Evolutionary conservation across 2,329 filamentous ascomycete species (phyloP).

Genomic region (Neopestalotiopsis clavispora): DNA sequence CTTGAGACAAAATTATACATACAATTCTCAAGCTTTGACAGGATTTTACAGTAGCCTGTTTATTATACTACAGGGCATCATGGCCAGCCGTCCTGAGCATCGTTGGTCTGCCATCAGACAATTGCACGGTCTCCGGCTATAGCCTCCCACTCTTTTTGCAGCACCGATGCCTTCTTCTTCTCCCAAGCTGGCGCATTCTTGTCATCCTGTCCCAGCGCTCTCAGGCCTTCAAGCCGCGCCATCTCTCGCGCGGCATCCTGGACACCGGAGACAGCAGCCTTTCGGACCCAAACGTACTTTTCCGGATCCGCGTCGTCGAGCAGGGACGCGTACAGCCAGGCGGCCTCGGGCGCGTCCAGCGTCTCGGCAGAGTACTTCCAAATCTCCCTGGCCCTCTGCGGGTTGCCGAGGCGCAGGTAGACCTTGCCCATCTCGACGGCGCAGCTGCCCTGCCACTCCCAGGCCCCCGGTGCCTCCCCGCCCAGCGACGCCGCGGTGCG

Average conservation of each 20-base stretch:
- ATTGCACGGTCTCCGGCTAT: slow-evolving; percentile 24
- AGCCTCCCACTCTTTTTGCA: slow-evolving; percentile 34
- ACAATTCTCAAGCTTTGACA: too few relatives aligned
- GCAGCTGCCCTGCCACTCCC: slow-evolving; percentile 42
- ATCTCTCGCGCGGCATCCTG: slow-evolving; percentile 33
- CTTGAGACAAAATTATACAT: too few relatives aligned
- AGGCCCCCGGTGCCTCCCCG: slow-evolving; percentile 25
- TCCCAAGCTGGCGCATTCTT: slow-evolving; percentile 23
- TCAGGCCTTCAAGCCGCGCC: slow-evolving; percentile 21
- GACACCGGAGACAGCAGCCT: slow-evolving; percentile 37
- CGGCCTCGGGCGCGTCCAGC: slow-evolving; percentile 35
- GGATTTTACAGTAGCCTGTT: not conserved
- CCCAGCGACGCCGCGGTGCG: slow-evolving; percentile 7
- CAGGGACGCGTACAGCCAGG: slow-evolving; percentile 31
- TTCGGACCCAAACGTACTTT: slow-evolving; percentile 31
- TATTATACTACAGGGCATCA: not conserved
- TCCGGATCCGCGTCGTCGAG: slow-evolving; percentile 30
- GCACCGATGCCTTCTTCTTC: slow-evolving; percentile 23
- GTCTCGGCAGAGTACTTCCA: slow-evolving; percentile 32
- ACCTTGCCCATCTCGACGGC: slow-evolving; percentile 35
- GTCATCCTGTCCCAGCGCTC: slow-evolving; percentile 21
- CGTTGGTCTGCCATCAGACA: not conserved
- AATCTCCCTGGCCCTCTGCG: slow-evolving; percentile 28
- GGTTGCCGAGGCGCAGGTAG: slow-evolving; percentile 27
- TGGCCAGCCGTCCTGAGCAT: not conserved